Percentiles rank a stretch among this genome's conserved stretches.
phyloP scores from a whole-genome alignment of 1,284 basidiomycete species.

The Fomes fomentarius region DNA sequence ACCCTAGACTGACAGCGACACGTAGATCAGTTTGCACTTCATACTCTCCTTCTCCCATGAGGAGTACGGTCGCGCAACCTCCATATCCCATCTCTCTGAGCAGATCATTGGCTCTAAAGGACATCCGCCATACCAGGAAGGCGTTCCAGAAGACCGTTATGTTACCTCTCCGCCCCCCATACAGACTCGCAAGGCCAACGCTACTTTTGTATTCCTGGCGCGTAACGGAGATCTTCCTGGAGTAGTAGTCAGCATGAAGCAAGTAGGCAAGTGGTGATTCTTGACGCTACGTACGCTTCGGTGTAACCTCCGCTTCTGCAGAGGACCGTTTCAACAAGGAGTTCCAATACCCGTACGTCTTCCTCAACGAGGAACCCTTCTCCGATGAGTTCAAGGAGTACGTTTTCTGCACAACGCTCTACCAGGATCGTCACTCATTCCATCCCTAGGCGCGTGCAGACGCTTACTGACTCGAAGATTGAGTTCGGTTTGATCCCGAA shows the following conservation, averaged over 20 bases:
- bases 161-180: conserved; percentile 39
- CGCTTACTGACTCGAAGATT: conserved; percentile 67
- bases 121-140: conserved; percentile 52
- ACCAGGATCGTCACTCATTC: neutral
- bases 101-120: conserved; percentile 38
- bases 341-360: conserved; percentile 85
- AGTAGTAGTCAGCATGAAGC: conserved; percentile 74
- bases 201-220: conserved; percentile 85
- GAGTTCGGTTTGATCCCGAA: conserved; percentile 83
- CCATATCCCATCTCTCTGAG: conserved; percentile 55
- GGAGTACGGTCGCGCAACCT: conserved; percentile 68
- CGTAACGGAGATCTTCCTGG: conserved; percentile 81
- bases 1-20: conserved; percentile 5
- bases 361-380: conserved; percentile 85
- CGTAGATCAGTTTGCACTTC: conserved; percentile 71
- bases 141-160: conserved; percentile 62
- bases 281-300: conserved; percentile 44
- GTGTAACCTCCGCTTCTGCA: conserved; percentile 3
- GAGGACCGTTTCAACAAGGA: conserved; percentile 87
- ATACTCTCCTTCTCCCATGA: conserved; percentile 74
- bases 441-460: conserved; percentile 57
- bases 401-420: conserved; percentile 14
- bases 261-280: conserved; percentile 44
- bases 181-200: conserved; percentile 71
- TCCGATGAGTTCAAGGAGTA: conserved; percentile 78